Base-by-base conservation (phyloP, 148 eudicot genomes). In the Hydrangea macrophylla region DNA sequence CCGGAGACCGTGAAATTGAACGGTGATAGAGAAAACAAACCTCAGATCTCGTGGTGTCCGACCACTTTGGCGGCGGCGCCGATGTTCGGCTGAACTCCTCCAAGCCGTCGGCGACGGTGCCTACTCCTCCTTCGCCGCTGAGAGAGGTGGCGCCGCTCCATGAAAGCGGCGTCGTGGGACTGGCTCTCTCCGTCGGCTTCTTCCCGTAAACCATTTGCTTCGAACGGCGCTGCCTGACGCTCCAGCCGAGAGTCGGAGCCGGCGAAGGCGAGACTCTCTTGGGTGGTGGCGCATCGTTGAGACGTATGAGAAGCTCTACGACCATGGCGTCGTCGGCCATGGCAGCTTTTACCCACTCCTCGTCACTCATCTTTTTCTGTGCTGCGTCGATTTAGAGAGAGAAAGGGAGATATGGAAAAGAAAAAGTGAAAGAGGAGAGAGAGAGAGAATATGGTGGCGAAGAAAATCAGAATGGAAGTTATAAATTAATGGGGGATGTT, bases 141-240 rank as follows among this genome's bases (percentile, higher is more conserved):
- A 58, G 39, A 7, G 79, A 75, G 42, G 79, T 75, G 64, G 70
- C 74, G 36, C 74, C 73, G 64, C 70, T 77, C 84, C 84, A 80
- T 15, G 84, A 83, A 20, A 83, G 78, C n/a, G 87, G 87, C 22
- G 87, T 83, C 55, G 80, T 72, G 37, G 87, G 87, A 65, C 84
- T 80, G 37, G 71, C 80, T 26, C 87, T 62, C 24, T 72, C 51
- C 5, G 75, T 30, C 20, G 48, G 66, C 30, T 64, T 64, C 59
- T 31, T 48, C 9, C 54, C 12, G 15, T 55, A 62, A 30, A 55
- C 17, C 48, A 39, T 66, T 24, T 70, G 58, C 27, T 12, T 73
- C 48, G 82, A 70, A 22, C 82, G 66, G 72, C 69, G 78, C 20
- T 74, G 82, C 26, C 75, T 74, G 9, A 79, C 75, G 72, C 58